Base-by-base conservation (phyloP, 2,329 filamentous ascomycete genomes). In the Penicillium corylophilum region DNA sequence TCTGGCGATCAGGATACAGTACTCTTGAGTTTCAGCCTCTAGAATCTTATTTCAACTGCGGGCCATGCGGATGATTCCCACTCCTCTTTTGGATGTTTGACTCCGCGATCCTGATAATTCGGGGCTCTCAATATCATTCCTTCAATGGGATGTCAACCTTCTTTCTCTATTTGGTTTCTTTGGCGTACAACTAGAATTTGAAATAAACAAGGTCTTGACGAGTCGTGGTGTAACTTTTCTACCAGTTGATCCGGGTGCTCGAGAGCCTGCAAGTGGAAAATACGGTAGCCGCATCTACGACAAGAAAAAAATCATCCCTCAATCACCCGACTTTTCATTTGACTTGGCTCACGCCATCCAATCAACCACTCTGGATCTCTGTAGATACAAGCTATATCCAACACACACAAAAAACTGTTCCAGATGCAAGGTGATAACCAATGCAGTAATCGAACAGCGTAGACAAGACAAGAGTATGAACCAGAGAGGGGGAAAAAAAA, bases 361-460 rank as follows among this genome's bases (percentile, higher is more conserved):
- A 43, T 26, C 33, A 26, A 39, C 36, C 40, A 48, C 44, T 22
- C 20, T 18, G 12, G 35, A 48, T 44, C 39, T 31, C 38, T 38
- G 38, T 45, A 52, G 31, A 48, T 41, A 46, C 24, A 28, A 46
- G 26, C 26, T 45, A 52, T 40, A 40, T 18, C 33, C 43, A 40
- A 26, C 35, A 16, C n/a, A 35, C n/a, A 8, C n/a, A 23, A 29
- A 18, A 29, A 40, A n/a, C 6, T 35, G 3, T 48, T 26, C 29
- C 29, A 31, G 20, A 45, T 26, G 42, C 18, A 50, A 46, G 24
- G 24, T n/a, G 13, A 49, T 39, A 9, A 10, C 22, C 40, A 31
- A 46, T 39, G 43, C 29, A 39, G 33, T 38, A 39, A 38, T 16
- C 18, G n/a, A 44, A 36, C 18, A 31, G n/a, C 38, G 44, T 39